Conservation (phyloP, 805 yeast genomes). For the Brettanomyces custersianus region DNA sequence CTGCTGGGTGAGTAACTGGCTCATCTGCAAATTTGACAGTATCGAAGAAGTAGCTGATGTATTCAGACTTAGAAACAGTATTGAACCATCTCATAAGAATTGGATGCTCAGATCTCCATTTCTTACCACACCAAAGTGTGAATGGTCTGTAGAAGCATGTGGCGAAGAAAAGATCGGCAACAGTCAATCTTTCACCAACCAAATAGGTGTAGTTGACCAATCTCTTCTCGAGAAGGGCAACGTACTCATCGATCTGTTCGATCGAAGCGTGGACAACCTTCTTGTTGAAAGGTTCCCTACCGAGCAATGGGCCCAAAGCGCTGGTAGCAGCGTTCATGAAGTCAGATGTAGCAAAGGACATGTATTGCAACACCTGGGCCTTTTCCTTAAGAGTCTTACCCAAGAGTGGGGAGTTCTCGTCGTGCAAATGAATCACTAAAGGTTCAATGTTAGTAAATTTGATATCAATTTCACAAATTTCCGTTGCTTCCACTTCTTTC, state of each 20-base stretch:
- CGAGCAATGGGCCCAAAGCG: conserved; percentile 53
- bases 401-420: conserved; percentile 30
- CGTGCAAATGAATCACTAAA: conserved; percentile 39
- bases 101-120: conserved; percentile 44
- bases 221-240: conserved; percentile 47
- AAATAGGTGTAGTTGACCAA: conserved; percentile 34
- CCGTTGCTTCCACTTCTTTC: background rate
- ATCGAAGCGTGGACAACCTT: conserved; percentile 31
- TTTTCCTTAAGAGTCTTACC: conserved; percentile 61
- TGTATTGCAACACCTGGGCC: conserved; percentile 66
- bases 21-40: conserved; percentile 52
- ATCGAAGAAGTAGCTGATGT: conserved; percentile 40
- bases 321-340: conserved; percentile 36
- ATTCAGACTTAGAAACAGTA: conserved; percentile 34
- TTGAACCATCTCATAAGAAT: conserved; percentile 44
- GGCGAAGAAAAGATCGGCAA: conserved; percentile 38
- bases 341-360: conserved; percentile 69
- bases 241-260: conserved; percentile 30
- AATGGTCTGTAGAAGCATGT: conserved; percentile 37
- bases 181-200: conserved; percentile 38
- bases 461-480: background rate
- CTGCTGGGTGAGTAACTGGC: conserved; percentile 60
- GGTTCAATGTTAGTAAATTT: conserved; percentile 12
- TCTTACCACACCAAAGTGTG: conserved; percentile 35
- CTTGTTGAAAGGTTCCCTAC: conserved; percentile 71